These are phyloP conservation scores for Phytophthora sojae DNA, from an alignment of 352 stramenopile species.

Conservation along the genomic window DNA sequence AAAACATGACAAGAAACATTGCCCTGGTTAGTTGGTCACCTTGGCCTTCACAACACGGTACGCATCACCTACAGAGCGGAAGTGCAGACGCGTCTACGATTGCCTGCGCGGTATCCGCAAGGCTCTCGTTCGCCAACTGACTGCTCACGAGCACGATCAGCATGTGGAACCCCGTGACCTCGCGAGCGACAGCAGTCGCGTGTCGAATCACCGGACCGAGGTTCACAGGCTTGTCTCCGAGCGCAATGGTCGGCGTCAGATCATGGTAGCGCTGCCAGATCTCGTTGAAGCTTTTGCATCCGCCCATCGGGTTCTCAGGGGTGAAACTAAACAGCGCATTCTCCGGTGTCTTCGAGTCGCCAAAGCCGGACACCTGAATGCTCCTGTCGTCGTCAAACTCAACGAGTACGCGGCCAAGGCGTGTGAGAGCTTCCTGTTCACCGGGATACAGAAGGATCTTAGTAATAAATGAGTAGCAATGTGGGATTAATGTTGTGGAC, in stretches of 20 bases:
- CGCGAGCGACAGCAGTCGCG: conserved; percentile 52
- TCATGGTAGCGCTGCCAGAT: conserved; percentile 70
- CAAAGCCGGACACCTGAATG: conserved; percentile 79
- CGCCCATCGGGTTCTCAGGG: conserved; percentile 40
- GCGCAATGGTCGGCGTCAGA: conserved; percentile 60
- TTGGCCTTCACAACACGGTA: not conserved
- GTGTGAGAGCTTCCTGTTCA: conserved; percentile 29
- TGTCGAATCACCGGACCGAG: conserved; percentile 77
- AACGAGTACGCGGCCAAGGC: conserved; percentile 69
- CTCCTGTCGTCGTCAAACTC: conserved; percentile 85
- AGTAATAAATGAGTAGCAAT: not conserved
- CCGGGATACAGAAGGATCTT: not conserved
- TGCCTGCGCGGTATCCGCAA: conserved; percentile 60
- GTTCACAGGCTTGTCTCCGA: conserved; percentile 68
- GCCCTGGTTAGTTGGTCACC: conserved; percentile 2
- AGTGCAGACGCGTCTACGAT: conserved; percentile 75
- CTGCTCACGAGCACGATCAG: conserved; percentile 70
- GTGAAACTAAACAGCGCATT: conserved; percentile 55
- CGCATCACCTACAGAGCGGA: conserved; percentile 59
- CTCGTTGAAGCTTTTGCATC: conserved; percentile 63
- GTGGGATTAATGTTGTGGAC: not conserved
- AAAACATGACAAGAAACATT: not conserved
- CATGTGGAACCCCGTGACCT: conserved; percentile 75
- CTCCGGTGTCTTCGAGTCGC: conserved; percentile 57
- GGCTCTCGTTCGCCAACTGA: conserved; percentile 64